Evolutionary conservation across 495 filamentous ascomycete genomes (phyloP).

Genomic region (Hypoxylon trugodes): DNA sequence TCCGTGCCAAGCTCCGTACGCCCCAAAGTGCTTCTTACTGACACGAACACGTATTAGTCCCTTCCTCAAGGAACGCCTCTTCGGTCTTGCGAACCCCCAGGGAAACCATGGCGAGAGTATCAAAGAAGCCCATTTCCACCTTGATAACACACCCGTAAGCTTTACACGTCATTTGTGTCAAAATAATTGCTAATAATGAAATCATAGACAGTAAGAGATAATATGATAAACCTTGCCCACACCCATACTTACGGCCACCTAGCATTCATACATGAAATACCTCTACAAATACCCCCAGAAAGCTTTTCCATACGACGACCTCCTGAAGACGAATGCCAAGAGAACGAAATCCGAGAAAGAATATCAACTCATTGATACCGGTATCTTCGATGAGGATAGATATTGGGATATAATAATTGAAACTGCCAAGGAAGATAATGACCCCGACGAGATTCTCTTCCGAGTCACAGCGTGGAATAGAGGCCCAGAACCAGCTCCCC

Average conservation of each 20-base stretch:
- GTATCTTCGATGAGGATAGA: constrained; percentile 86
- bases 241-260: constrained; percentile 29
- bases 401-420: constrained; percentile 99
- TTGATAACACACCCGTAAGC: constrained; percentile 86
- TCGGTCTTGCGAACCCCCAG: constrained; percentile 93
- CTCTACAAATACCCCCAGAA: constrained; percentile 96
- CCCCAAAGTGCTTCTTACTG: constrained; percentile 13
- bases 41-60: constrained; percentile 66
- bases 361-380: constrained; percentile 92
- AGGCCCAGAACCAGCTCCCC: constrained; percentile 84
- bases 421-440: constrained; percentile 88
- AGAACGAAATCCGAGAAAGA: constrained; percentile 79
- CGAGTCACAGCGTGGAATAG: constrained; percentile 96
- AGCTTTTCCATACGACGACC: constrained; percentile 88
- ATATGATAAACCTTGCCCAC: background rate
- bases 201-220: constrained; percentile 54
- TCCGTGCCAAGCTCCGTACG: constrained; percentile 50
- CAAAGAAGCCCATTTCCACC: constrained; percentile 95
- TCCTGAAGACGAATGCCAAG: constrained; percentile 82
- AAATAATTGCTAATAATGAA: constrained; percentile 33
- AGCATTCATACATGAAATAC: constrained; percentile 99
- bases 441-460: constrained; percentile 90
- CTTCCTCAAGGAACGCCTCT: constrained; percentile 92
- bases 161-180: background rate
- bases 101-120: constrained; percentile 96